Evolutionary conservation across 495 filamentous ascomycete species (phyloP).

Genomic region (Neurospora africana): DNA sequence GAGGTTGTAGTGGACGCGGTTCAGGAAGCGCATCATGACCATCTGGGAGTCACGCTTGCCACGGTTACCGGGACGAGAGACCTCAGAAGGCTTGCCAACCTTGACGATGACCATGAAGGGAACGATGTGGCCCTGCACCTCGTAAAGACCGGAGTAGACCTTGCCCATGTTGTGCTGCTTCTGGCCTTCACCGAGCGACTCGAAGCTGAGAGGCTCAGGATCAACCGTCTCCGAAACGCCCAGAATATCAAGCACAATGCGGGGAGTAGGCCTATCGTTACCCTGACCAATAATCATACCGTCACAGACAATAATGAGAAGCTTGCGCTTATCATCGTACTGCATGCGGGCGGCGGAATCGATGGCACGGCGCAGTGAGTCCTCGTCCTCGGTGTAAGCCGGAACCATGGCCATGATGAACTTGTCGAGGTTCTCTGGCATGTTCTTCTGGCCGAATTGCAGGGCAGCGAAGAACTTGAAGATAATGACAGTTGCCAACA

Average conservation of each 20-base stretch:
- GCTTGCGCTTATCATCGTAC: slow-evolving; percentile 97
- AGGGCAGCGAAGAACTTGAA: slow-evolving; percentile 97
- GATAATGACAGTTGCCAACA: slow-evolving; percentile 69
- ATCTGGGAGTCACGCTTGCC: slow-evolving; percentile 99
- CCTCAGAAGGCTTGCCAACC: slow-evolving; percentile 93
- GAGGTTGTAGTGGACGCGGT: slow-evolving; percentile 92
- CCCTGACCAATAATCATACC: slow-evolving; percentile 99
- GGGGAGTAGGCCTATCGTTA: slow-evolving; percentile 89
- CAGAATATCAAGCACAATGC: slow-evolving; percentile 94
- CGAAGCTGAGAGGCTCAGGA: slow-evolving; percentile 95
- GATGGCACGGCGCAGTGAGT: slow-evolving; percentile 90
- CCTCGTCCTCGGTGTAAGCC: slow-evolving; percentile 96
- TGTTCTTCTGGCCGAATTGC: slow-evolving; percentile 83
- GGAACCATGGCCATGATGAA: slow-evolving; percentile 98
- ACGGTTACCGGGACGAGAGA: slow-evolving; percentile 91
- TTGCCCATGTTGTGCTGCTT: slow-evolving; percentile 99
- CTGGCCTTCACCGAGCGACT: slow-evolving; percentile 89
- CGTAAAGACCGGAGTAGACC: slow-evolving; percentile 93
- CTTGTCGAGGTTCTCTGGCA: slow-evolving; percentile 93
- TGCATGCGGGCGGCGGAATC: slow-evolving; percentile 92
- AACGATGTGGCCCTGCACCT: slow-evolving; percentile 95
- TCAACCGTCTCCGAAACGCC: slow-evolving; percentile 89
- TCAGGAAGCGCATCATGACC: slow-evolving; percentile 95
- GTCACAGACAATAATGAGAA: slow-evolving; percentile 88
- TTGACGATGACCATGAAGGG: slow-evolving; percentile 97